Evolutionary conservation across 179 eudicot species (phyloP), one percentile per base, ranked within the genome.

Genomic region (Drosera spatulata): DNA sequence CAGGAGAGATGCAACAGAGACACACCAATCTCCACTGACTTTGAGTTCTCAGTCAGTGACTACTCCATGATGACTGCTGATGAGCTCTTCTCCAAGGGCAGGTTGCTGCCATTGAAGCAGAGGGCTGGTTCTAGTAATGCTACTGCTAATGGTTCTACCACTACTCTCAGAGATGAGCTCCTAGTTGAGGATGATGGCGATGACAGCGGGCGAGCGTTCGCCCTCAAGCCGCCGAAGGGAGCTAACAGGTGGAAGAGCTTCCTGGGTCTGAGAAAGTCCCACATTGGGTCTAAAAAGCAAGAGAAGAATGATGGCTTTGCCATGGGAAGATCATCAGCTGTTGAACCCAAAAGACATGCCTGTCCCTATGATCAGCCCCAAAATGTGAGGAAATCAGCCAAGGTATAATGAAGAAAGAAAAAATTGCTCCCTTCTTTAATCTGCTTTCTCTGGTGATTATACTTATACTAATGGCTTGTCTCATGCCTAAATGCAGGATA

Each of bases 51-150:
- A 10, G 87, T 85, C 41, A 38, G 84, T 1, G 72, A 71, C 50
- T 48, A 73, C 48, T 75, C 72, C 50, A 83, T 77, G 80, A 73
- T 84, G 65, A 75, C 69, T 65, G 97, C 97, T 66, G 98, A 91
- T 69, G 87, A 91, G 70, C 77, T 88, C 45, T 88, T 91, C 61
- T 88, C 46, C 22, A 83, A 85, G 63, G 98, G 98, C 0, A 80
- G 79, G 42, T 75, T 88, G 64, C 62, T 91, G 69, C 97, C 97
- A 3, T 78, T 81, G 40, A 88, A 77, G 60, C 71, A 76, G 46
- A 38, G 52, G 41, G 49, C 10, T 10, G 10, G 10, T 10, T 9
- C 4, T 14, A 49, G n/a, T 14, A 49, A 49, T 14, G 13, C 10
- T 9, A 49, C n/a, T 1, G 5, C 43, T 39, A 40, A n/a, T 44